A percentile compares a stretch with the other conserved stretches of the same genome.
These are phyloP conservation scores for Aureobasidium mangrovei DNA, from an alignment of 2,329 filamentous ascomycete species.

Conservation along the genomic window DNA sequence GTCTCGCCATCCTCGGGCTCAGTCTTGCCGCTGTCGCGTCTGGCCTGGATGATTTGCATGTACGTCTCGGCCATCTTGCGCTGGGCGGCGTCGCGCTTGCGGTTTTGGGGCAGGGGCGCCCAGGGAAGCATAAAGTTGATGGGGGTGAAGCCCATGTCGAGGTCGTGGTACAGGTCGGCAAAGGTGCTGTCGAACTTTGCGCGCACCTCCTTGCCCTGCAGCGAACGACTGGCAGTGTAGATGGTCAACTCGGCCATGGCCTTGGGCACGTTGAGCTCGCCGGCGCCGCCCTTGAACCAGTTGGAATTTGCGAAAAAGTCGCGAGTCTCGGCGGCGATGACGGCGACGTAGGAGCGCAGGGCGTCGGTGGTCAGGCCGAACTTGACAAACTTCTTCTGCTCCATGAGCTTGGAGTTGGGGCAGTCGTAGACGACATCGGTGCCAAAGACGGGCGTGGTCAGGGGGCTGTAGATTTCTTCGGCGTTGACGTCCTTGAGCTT, in stretches of 20 bases:
- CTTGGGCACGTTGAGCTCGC: slow-evolving; percentile 62
- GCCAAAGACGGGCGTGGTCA: slow-evolving; percentile 66
- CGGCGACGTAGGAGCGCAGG: slow-evolving; percentile 66
- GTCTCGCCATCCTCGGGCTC: slow-evolving; percentile 36
- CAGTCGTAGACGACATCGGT: slow-evolving; percentile 85
- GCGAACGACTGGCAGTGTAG: slow-evolving; percentile 76
- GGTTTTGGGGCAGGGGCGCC: slow-evolving; percentile 83
- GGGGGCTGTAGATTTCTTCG: slow-evolving; percentile 78
- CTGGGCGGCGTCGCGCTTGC: slow-evolving; percentile 69
- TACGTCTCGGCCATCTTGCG: slow-evolving; percentile 73
- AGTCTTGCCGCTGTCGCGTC: slow-evolving; percentile 43
- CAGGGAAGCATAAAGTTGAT: slow-evolving; percentile 88
- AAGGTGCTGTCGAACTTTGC: slow-evolving; percentile 71
- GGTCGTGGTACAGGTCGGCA: slow-evolving; percentile 74
- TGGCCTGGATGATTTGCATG: slow-evolving; percentile 69
- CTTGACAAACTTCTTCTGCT: slow-evolving; percentile 94
- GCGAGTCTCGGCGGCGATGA: slow-evolving; percentile 67
- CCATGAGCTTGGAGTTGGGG: slow-evolving; percentile 86
- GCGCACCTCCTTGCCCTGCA: slow-evolving; percentile 78
- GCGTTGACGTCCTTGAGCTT: slow-evolving; percentile 84
- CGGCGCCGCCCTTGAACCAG: slow-evolving; percentile 57
- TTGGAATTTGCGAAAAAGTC: slow-evolving; percentile 56
- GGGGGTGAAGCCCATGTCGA: slow-evolving; percentile 82
- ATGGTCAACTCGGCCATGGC: slow-evolving; percentile 81
- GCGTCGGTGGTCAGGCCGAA: slow-evolving; percentile 67